Evolutionary conservation across 106 monocot genomes (phyloP).

Genomic region (Platanthera guangdongensis): DNA sequence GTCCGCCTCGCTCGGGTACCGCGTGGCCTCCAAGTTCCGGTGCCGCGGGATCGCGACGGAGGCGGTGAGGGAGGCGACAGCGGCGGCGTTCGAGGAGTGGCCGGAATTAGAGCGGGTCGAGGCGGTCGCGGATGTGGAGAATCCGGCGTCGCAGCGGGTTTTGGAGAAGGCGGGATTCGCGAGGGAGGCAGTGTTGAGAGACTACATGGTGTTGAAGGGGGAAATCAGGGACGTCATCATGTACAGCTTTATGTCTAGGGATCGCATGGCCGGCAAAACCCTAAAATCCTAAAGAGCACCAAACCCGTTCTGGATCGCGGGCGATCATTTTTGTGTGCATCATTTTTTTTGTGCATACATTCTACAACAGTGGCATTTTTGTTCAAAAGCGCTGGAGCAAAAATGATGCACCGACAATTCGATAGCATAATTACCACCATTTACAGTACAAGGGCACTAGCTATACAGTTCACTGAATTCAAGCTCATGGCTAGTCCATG

Average conservation of each 20-base stretch:
- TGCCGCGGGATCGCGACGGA: constrained; percentile 4
- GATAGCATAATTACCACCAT: no score
- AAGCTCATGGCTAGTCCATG: no score
- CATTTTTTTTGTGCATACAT: no score
- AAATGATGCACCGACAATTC: no score
- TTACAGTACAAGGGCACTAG: no score
- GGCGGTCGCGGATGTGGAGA: constrained; percentile 11
- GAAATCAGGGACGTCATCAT: constrained; percentile 21
- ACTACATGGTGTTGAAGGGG: constrained; percentile 13
- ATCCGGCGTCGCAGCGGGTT: constrained; percentile 9
- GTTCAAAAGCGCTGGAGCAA: no score
- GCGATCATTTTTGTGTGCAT: no score
- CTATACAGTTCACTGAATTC: no score
- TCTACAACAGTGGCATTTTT: no score
- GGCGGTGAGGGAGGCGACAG: constrained; percentile 12
- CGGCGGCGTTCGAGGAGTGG: constrained; percentile 5
- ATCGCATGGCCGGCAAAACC: background rate
- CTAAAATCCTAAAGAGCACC: no score
- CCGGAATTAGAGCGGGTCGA: constrained; percentile 12
- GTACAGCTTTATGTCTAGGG: constrained; percentile 17
- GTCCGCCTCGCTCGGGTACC: background rate
- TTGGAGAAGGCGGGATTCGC: constrained; percentile 14
- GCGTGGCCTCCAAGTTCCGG: constrained; percentile 4
- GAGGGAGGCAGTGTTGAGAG: constrained; percentile 17
- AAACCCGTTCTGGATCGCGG: no score